These are phyloP conservation scores for Chenopodium formosanum DNA, from an alignment of 148 eudicot genomes.

Conservation along the genomic window DNA sequence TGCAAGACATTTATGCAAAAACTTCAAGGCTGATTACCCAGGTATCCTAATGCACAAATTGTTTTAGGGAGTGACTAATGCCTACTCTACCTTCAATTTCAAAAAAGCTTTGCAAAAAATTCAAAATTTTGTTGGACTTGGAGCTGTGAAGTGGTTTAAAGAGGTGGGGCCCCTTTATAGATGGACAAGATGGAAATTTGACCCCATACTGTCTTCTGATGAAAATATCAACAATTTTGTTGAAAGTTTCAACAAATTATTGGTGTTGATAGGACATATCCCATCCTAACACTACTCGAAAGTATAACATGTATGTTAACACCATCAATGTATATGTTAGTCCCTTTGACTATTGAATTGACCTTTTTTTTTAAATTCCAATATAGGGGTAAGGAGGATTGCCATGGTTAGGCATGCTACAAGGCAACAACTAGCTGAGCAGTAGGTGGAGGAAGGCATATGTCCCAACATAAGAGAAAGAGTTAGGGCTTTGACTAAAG, in stretches of 20 bases:
- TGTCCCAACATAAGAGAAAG: background rate
- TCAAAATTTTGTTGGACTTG: background rate
- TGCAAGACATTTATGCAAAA: background rate
- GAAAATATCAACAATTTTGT: background rate
- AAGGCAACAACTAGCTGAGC: background rate
- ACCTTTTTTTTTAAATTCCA: no score
- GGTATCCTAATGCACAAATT: background rate
- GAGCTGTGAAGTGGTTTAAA: background rate
- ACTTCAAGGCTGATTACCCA: background rate
- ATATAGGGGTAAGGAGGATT: background rate
- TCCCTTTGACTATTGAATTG: no score
- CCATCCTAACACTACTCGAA: background rate
- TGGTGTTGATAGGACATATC: background rate
- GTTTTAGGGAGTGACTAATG: background rate
- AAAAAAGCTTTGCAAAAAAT: background rate
- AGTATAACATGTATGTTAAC: background rate
- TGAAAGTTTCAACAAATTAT: background rate
- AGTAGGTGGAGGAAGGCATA: background rate
- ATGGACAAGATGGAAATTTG: background rate
- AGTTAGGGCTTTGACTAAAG: background rate
- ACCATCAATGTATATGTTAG: background rate
- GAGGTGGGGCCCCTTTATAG: background rate
- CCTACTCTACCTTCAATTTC: background rate
- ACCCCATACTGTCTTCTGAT: background rate
- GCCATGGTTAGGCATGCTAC: conserved; percentile 10